Base-by-base conservation (phyloP, 768 basidiomycete genomes). In the Pleurotus tuoliensis region DNA sequence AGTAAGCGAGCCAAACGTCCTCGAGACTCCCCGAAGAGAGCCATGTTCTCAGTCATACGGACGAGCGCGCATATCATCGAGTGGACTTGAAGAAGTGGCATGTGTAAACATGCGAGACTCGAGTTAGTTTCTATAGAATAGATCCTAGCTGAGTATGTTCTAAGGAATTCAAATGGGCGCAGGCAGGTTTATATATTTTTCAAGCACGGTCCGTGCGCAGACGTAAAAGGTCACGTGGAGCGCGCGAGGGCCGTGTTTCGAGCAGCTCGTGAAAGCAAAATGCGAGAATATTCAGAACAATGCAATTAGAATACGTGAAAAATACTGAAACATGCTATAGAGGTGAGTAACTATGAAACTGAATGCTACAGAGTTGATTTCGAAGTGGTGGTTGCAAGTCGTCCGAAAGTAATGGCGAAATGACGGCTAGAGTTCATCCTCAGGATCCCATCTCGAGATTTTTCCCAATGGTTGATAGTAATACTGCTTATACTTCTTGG, bases 401-500 rank as follows among this genome's bases (percentile, higher is more conserved):
- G 9, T 34, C 30, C 30, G 11, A 34, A 34, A 34, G 11, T 11
- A 34, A 34, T 34, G 30, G 30, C 7, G 30, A 34, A 34, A 34
- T 34, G 30, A 8, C 30, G 12, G 37, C 49, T 66, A 82, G 56
- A 79, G 65, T 48, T 79, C 85, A 59, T 90, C 88, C 65, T 90
- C 88, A 1, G 80, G 74, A 68, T 90, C 87, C 88, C 88, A 90
- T 62, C 82, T 73, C 44, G 82, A 81, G 20, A 87, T 83, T 71
- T 87, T 90, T 27, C 73, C 85, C 58, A 92, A 69, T 7, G 90
- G 90, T 25, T 78, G 77, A 72, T 84, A 92, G 70, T 92, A 92
- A 71, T 92, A 92, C 67, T 90, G 87, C 68, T 92, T 92, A 59
- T 86, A 88, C 71, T 90, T 87, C 78, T 87, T 90, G 67, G 88